Conservation (phyloP, 805 yeast genomes). For the Cyberlindnera japonica region DNA sequence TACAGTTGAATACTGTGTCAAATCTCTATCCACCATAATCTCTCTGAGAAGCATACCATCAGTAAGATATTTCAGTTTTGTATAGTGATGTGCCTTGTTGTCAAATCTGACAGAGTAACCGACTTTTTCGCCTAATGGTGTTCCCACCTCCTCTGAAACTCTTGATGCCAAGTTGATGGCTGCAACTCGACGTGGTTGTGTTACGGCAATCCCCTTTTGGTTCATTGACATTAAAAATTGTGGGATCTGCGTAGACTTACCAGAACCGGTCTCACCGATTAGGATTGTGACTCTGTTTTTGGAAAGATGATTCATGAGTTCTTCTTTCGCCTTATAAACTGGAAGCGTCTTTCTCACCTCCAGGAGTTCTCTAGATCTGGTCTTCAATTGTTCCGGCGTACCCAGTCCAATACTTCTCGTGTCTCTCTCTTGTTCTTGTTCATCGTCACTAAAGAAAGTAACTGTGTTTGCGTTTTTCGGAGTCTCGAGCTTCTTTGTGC, state of each 20-base stretch:
- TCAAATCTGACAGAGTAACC: constrained; percentile 95
- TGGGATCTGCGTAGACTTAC: constrained; percentile 96
- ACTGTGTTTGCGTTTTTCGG: constrained; percentile 29
- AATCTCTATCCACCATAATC: constrained; percentile 65
- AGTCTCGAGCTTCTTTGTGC: constrained; percentile 8
- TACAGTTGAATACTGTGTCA: constrained; percentile 67
- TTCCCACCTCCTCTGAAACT: constrained; percentile 85
- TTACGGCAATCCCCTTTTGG: constrained; percentile 70
- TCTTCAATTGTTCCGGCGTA: constrained; percentile 31
- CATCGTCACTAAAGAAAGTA: constrained; percentile 36
- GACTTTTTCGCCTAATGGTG: constrained; percentile 70
- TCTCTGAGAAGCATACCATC: constrained; percentile 98
- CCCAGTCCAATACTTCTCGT: constrained; percentile 7
- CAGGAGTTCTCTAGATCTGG: constrained; percentile 41
- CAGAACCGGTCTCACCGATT: constrained; percentile 97
- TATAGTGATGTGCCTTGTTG: constrained; percentile 53
- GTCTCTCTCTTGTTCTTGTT: constrained; percentile 32
- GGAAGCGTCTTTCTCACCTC: constrained; percentile 62
- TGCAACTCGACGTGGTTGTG: constrained; percentile 97
- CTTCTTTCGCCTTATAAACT: constrained; percentile 65
- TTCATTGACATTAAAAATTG: constrained; percentile 66
- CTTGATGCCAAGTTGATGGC: constrained; percentile 92
- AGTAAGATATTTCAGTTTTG: constrained; percentile 80
- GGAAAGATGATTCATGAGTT: constrained; percentile 52
- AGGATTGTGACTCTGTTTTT: constrained; percentile 68